Evolutionary conservation across 2,329 filamentous ascomycete genomes (phyloP).

Genomic region (Sclerotinia borealis): DNA sequence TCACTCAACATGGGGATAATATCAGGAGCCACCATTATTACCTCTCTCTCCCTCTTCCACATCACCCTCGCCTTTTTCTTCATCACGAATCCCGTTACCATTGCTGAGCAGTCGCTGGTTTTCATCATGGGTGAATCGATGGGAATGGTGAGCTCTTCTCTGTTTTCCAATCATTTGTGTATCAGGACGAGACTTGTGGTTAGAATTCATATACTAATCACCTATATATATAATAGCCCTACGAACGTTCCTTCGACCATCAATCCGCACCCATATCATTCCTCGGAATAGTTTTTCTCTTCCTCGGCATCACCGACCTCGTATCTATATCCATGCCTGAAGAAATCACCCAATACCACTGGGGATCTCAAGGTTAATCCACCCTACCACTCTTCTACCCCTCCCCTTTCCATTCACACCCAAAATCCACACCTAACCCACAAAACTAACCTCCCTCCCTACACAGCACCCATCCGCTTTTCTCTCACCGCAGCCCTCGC

Average conservation of each 20-base stretch:
- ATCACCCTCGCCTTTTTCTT: slow-evolving; percentile 80
- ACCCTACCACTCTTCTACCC: slow-evolving; percentile 46
- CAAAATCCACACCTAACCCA: too few relatives aligned
- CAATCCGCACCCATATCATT: slow-evolving; percentile 68
- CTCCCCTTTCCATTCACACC: slow-evolving; percentile 43
- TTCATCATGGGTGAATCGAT: slow-evolving; percentile 78
- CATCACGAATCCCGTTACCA: slow-evolving; percentile 61
- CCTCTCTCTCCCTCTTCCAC: slow-evolving; percentile 77
- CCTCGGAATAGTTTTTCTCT: slow-evolving; percentile 59
- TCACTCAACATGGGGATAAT: slow-evolving; percentile 67
- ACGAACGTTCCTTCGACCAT: slow-evolving; percentile 60
- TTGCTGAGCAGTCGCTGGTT: slow-evolving; percentile 76
- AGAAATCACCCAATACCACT: slow-evolving; percentile 56
- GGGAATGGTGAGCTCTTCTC: slow-evolving; percentile 56
- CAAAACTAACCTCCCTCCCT: slow-evolving; percentile 4
- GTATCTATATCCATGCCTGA: slow-evolving; percentile 62
- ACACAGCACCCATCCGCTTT: slow-evolving; percentile 55
- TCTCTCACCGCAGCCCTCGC: slow-evolving; percentile 55
- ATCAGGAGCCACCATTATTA: slow-evolving; percentile 73
- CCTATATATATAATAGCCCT: slow-evolving; percentile 42
- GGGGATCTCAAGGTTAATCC: slow-evolving; percentile 59
- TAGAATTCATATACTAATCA: slow-evolving; percentile 10
- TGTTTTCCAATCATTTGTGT: neutral
- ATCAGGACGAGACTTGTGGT: neutral
- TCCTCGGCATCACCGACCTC: slow-evolving; percentile 58